Percentiles rank a stretch among this genome's conserved stretches.
phyloP scores from a whole-genome alignment of 75 land plant genomes.

The Isoetes taiwanensis region DNA sequence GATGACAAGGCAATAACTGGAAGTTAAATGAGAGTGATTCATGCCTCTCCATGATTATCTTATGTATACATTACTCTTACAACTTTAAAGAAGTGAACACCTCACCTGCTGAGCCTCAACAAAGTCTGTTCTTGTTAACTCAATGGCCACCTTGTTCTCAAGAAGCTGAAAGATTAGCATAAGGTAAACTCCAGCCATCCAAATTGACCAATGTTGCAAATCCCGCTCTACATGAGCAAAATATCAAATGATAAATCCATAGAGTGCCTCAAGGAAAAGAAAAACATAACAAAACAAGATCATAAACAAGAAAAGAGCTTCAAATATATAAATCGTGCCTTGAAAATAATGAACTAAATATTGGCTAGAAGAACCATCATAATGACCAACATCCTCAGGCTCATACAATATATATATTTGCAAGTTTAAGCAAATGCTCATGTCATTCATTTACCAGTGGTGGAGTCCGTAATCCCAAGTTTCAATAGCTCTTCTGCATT shows the following conservation, averaged over 20 bases:
- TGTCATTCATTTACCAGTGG: slow-evolving; percentile 54
- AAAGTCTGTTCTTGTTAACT: slow-evolving; percentile 80
- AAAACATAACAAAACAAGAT: too few species aligned
- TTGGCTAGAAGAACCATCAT: too few species aligned
- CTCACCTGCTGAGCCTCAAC: slow-evolving; percentile 76
- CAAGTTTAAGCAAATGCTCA: too few species aligned
- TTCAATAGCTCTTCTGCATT: slow-evolving; percentile 63
- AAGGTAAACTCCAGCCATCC: slow-evolving; percentile 86
- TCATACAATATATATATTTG: neutral
- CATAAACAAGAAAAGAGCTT: too few species aligned
- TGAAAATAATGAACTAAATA: too few species aligned
- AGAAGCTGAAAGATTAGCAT: slow-evolving; percentile 79
- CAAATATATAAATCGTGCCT: too few species aligned
- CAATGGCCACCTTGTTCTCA: slow-evolving; percentile 81
- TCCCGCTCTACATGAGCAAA: slow-evolving; percentile 49
- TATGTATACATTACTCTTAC: too few species aligned
- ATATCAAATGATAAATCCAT: neutral
- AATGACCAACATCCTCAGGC: too few species aligned
- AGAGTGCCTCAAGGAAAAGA: neutral
- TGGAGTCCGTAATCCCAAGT: slow-evolving; percentile 57
- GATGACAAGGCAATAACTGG: slow-evolving; percentile 3
- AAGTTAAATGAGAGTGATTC: neutral
- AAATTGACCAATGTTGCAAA: slow-evolving; percentile 71
- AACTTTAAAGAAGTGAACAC: too few species aligned
- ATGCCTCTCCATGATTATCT: too few species aligned